These are phyloP conservation scores for Fusarium duplospermum DNA, from an alignment of 2,329 filamentous ascomycete genomes.

Conservation along the genomic window DNA sequence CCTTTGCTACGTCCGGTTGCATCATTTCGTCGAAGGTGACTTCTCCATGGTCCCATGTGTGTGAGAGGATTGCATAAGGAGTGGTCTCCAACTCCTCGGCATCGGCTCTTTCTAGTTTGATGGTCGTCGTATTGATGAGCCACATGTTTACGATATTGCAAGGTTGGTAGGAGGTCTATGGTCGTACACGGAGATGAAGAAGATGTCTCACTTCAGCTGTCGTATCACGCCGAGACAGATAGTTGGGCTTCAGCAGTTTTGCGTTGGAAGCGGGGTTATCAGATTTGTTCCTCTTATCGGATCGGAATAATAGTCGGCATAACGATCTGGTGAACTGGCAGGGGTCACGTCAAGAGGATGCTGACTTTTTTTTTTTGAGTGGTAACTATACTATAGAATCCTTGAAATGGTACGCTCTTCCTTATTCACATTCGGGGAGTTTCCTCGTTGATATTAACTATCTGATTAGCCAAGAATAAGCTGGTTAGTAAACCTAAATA, in stretches of 20 bases:
- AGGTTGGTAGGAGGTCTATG: neutral
- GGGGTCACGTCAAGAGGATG: neutral
- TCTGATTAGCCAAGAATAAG: no score
- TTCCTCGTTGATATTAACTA: no score
- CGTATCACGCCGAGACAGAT: neutral
- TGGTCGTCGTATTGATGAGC: neutral
- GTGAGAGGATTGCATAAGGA: neutral
- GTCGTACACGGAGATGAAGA: neutral
- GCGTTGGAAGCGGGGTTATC: neutral
- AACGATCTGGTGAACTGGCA: neutral
- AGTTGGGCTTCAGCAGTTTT: neutral
- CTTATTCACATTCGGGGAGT: no score
- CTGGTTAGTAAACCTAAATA: no score
- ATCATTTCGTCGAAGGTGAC: neutral
- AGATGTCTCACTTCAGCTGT: neutral
- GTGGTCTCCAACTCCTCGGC: neutral
- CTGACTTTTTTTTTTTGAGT: no score
- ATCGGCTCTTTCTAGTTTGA: neutral
- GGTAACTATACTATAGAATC: no score
- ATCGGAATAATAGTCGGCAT: neutral
- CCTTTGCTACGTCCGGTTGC: neutral
- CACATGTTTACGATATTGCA: neutral
- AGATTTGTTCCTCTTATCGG: neutral
- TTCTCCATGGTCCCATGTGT: neutral
- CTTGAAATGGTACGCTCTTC: no score